Evolutionary conservation across 352 stramenopile genomes (phyloP).

Genomic region (Phytophthora capsici): DNA sequence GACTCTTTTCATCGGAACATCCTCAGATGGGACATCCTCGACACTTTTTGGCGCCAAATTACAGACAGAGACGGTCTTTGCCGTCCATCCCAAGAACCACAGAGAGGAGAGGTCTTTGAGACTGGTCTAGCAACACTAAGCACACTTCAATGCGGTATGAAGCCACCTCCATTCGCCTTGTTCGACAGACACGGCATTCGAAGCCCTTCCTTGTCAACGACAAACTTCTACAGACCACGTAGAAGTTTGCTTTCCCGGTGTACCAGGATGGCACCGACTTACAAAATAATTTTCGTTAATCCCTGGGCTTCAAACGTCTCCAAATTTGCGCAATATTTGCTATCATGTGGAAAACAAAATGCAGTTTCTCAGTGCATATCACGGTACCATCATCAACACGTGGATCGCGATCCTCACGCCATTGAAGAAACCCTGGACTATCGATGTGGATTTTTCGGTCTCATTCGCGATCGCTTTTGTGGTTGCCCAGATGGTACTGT

Average conservation of each 20-base stretch:
- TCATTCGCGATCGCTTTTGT: constrained; percentile 1
- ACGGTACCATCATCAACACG: background rate
- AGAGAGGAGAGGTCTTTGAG: background rate
- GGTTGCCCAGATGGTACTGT: background rate
- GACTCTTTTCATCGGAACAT: constrained; percentile 28
- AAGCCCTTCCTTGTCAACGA: constrained; percentile 27
- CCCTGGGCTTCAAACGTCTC: background rate
- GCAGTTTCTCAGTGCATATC: background rate
- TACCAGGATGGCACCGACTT: constrained; percentile 1
- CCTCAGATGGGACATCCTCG: constrained; percentile 7
- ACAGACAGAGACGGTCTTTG: background rate
- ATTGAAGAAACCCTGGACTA: constrained; percentile 16
- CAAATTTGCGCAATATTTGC: too few relatives aligned
- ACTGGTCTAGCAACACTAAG: constrained; percentile 9
- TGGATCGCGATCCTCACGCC: background rate
- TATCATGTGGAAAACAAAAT: too few relatives aligned
- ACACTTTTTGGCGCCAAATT: background rate
- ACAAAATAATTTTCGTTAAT: background rate
- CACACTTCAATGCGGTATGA: constrained; percentile 25
- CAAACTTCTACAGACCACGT: constrained; percentile 26
- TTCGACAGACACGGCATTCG: background rate
- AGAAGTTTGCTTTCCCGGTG: background rate
- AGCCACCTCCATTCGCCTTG: constrained; percentile 18
- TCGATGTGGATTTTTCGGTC: constrained; percentile 17
- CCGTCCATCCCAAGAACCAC: background rate